These are phyloP conservation scores for Macrophomina phaseolina DNA, from an alignment of 2,329 filamentous ascomycete genomes.

Conservation along the genomic window DNA sequence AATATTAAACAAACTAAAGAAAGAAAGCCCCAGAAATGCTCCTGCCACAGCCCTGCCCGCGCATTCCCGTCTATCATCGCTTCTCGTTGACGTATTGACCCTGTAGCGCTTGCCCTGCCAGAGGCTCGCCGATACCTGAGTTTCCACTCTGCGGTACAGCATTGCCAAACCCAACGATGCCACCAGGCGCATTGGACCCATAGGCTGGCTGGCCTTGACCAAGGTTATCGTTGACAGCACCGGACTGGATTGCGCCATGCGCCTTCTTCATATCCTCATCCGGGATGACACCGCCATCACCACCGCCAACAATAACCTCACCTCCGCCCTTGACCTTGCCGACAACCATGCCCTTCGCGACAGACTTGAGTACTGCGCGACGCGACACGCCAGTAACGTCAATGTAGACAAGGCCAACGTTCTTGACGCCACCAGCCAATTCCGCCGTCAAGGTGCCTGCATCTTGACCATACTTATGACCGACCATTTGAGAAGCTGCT, in stretches of 20 bases:
- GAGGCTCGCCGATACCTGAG: constrained; percentile 44
- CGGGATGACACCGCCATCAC: constrained; percentile 57
- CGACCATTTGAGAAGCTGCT: constrained; percentile 84
- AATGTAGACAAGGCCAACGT: constrained; percentile 96
- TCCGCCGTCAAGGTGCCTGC: constrained; percentile 78
- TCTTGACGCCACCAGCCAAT: constrained; percentile 87
- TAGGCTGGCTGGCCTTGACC: constrained; percentile 37
- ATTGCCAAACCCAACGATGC: constrained; percentile 44
- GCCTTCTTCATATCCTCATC: constrained; percentile 45
- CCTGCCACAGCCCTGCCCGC: background rate
- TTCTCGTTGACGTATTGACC: constrained; percentile 26
- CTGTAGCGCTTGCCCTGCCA: constrained; percentile 29
- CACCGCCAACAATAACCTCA: constrained; percentile 74
- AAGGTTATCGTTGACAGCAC: constrained; percentile 38
- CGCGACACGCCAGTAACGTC: constrained; percentile 93
- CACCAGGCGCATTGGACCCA: constrained; percentile 31
- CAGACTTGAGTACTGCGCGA: constrained; percentile 87
- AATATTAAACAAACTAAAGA: background rate
- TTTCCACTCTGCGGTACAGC: constrained; percentile 42
- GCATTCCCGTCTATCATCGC: constrained; percentile 1
- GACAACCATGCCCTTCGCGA: constrained; percentile 93
- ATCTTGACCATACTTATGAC: constrained; percentile 87
- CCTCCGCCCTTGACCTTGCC: constrained; percentile 77
- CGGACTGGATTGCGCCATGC: constrained; percentile 19
- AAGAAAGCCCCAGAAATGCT: background rate